These are phyloP conservation scores for Sarocladium brachiariae DNA, from an alignment of 2,329 filamentous ascomycete genomes.

Conservation along the genomic window DNA sequence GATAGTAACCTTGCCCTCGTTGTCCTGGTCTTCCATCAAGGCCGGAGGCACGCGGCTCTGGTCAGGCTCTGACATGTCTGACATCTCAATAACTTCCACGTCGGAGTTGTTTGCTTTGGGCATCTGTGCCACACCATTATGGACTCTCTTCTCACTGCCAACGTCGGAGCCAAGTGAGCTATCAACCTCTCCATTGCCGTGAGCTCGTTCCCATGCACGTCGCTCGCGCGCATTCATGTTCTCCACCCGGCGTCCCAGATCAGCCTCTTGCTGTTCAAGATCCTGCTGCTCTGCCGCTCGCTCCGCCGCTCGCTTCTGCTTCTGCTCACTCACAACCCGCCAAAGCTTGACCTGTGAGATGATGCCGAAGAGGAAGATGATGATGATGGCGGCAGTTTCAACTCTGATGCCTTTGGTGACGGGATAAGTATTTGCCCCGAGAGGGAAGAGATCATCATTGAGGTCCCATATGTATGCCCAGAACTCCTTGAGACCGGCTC, in stretches of 20 bases:
- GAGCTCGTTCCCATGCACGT: constrained; percentile 68
- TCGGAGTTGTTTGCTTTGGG: constrained; percentile 15
- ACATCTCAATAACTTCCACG: constrained; percentile 48
- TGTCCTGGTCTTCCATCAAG: constrained; percentile 35
- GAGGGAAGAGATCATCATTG: constrained; percentile 73
- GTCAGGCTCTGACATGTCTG: constrained; percentile 35
- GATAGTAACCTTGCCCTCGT: constrained; percentile 43
- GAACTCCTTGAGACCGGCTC: constrained; percentile 90
- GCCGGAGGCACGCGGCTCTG: constrained; percentile 24
- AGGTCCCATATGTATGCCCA: constrained; percentile 89
- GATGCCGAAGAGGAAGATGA: constrained; percentile 68
- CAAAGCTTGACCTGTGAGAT: constrained; percentile 82
- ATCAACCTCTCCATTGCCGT: constrained; percentile 51
- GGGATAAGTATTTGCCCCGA: constrained; percentile 71
- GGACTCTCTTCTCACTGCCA: constrained; percentile 38
- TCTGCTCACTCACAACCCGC: constrained; percentile 65
- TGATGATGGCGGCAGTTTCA: constrained; percentile 70
- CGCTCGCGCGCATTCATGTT: constrained; percentile 54
- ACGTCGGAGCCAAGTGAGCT: constrained; percentile 41
- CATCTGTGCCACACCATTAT: constrained; percentile 26
- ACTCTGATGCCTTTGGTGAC: constrained; percentile 80
- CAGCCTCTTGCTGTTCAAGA: constrained; percentile 59
- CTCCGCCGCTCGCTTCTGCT: constrained; percentile 44
- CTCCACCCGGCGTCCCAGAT: constrained; percentile 61
- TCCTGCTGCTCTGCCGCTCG: constrained; percentile 44